A percentile compares a stretch with the other conserved stretches of the same genome.
phyloP scores from a whole-genome alignment of 495 filamentous ascomycete species.

The Penicillium samsonianum region DNA sequence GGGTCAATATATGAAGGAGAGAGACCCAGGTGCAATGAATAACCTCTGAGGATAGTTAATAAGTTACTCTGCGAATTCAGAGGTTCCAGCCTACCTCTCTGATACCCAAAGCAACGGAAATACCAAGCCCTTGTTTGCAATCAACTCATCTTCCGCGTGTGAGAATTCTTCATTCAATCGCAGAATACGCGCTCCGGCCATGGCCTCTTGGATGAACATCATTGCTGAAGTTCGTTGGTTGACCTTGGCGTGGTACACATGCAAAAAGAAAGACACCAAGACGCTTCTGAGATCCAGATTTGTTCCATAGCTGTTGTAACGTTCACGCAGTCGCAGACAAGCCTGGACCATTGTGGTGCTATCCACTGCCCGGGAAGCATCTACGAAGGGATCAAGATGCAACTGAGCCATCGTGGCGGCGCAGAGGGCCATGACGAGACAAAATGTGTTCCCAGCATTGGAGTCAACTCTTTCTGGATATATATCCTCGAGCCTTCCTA shows the following conservation, averaged over 20 bases:
- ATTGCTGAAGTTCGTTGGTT: conserved; percentile 33
- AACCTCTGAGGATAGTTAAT: conserved; percentile 25
- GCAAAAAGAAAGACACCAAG: conserved; percentile 37
- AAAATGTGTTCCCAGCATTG: conserved; percentile 13
- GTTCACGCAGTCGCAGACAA: conserved; percentile 27
- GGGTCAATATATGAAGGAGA: conserved; percentile 28
- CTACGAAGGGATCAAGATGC: conserved; percentile 24
- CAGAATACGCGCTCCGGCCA: conserved; percentile 27
- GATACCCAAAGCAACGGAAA: conserved; percentile 38
- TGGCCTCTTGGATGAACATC: conserved; percentile 38
- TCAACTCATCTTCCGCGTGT: conserved; percentile 11
- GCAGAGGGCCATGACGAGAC: conserved; percentile 32
- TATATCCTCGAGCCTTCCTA: conserved; percentile 21
- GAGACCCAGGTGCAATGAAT: conserved; percentile 35
- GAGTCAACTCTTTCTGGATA: conserved; percentile 5
- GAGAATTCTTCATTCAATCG: conserved; percentile 18
- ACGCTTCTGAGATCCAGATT: conserved; percentile 23
- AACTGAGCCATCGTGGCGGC: conserved; percentile 40
- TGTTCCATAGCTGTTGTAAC: conserved; percentile 12
- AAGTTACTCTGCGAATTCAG: not conserved
- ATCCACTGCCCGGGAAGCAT: conserved; percentile 16
- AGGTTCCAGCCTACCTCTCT: conserved; percentile 25
- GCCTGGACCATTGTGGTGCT: conserved; percentile 24
- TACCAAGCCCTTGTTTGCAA: conserved; percentile 29
- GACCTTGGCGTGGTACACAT: conserved; percentile 39